Evolutionary conservation across 805 yeast species (phyloP), one percentile per base, ranked within the genome.

Genomic region (Yarrowia osloensis): DNA sequence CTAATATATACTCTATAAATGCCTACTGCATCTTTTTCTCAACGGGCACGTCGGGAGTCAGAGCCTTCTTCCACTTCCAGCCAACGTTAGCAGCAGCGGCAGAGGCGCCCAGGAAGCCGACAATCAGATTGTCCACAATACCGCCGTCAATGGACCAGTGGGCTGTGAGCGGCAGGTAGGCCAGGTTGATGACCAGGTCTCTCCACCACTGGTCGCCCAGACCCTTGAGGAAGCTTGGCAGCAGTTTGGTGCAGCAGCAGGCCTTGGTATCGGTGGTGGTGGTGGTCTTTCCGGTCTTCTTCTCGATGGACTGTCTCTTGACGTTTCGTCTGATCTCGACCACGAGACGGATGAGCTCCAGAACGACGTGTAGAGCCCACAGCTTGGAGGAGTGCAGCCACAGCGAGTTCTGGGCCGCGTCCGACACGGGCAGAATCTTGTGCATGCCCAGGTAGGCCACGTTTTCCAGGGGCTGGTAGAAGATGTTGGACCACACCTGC

Each of bases 81-180:
- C 70, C 54, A 17, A 69, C 69, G 11, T 55, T 66, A n/a, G 73
- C 70, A n/a, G 67, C 29, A 1, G 71, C 74, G 4, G 81, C 81
- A 24, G 73, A 44, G 1, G 80, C 70, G 1, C 82, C 82, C 31
- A 80, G 68, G 29, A 75, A 46, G 1, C 82, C 82, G 6, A 80
- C 81, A 31, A 69, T 68, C 40, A 70, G 68, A 26, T 76, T 75
- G 28, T 66, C 67, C 26, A 78, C 67, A 24, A 76, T 68, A 0
- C 82, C 82, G 3, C 62, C 68, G 63, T 74, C 74, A 12, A 76
- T 69, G 2, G 81, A 77, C 82, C 82, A 80, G 70, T 80, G 82
- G 46, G 77, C 70, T 3, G 82, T 77, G 54, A 80, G 70, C 5
- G 82, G 82, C 42, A 78, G 73, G 74, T 80, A 80, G 21, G 79